Conservation (phyloP, 495 filamentous ascomycete genomes). For the Hyaloscypha hepaticicola region DNA sequence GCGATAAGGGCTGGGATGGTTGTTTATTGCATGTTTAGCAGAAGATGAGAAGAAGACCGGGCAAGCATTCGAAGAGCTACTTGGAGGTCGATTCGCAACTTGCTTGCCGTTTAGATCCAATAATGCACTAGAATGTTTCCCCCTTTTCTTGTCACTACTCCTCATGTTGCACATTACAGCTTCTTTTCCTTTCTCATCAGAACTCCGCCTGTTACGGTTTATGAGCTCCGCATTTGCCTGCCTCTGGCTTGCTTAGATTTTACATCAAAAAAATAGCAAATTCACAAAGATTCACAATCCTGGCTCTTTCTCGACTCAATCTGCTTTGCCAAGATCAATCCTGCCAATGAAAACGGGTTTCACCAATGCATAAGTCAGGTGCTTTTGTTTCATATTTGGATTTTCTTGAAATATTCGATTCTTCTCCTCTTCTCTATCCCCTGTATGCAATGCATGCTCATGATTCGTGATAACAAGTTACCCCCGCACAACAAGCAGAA, state of each 20-base stretch:
- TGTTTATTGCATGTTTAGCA: slow-evolving; percentile 32
- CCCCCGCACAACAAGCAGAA: slow-evolving; percentile 3
- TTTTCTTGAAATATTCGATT: slow-evolving; percentile 11
- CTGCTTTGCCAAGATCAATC: not conserved
- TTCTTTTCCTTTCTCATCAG: slow-evolving; percentile 20
- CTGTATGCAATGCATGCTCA: slow-evolving; percentile 26
- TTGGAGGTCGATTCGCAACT: slow-evolving; percentile 32
- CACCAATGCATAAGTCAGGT: not conserved
- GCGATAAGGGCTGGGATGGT: slow-evolving; percentile 23
- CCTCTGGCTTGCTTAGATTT: slow-evolving; percentile 19
- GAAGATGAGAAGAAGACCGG: slow-evolving; percentile 26
- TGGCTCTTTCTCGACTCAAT: not conserved
- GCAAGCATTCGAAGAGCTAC: slow-evolving; percentile 24
- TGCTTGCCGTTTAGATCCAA: slow-evolving; percentile 31
- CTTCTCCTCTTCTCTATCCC: slow-evolving; percentile 13
- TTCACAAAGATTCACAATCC: slow-evolving; percentile 14
- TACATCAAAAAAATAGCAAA: slow-evolving; percentile 26
- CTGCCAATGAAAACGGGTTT: not conserved
- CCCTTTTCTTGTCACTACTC: slow-evolving; percentile 17
- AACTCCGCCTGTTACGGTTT: slow-evolving; percentile 10
- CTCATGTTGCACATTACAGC: slow-evolving; percentile 8
- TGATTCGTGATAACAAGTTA: slow-evolving; percentile 25
- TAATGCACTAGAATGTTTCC: slow-evolving; percentile 32
- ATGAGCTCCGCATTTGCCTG: slow-evolving; percentile 1
- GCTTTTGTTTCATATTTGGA: slow-evolving; percentile 12